These are phyloP conservation scores for Rosa rugosa DNA, from an alignment of 306 rosid species.

Conservation along the genomic window DNA sequence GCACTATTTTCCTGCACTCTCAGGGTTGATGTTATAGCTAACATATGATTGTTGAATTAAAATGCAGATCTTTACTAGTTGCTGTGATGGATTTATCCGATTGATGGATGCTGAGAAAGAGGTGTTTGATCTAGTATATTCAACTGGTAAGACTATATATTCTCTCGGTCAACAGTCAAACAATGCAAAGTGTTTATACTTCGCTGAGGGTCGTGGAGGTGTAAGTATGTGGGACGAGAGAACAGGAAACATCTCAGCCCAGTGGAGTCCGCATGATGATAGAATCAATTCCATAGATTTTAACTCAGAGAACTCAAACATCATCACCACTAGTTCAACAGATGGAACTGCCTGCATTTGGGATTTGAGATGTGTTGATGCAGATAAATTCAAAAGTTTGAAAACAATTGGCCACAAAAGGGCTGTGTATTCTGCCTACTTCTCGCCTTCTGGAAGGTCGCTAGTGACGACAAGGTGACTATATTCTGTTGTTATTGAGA, in stretches of 20 bases:
- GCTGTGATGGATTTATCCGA: constrained; percentile 70
- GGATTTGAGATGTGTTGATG: constrained; percentile 68
- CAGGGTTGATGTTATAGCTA: background rate
- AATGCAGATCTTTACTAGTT: constrained; percentile 69
- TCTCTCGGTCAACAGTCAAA: constrained; percentile 54
- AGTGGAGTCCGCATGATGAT: constrained; percentile 58
- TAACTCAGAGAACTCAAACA: constrained; percentile 44
- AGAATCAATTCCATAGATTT: constrained; percentile 79
- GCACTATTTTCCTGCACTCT: background rate
- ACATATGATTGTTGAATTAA: constrained; percentile 9
- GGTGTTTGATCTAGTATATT: constrained; percentile 65
- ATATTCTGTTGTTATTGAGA: background rate
- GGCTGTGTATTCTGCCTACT: constrained; percentile 80
- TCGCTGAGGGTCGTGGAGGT: constrained; percentile 67
- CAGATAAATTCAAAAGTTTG: constrained; percentile 43
- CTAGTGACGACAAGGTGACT: constrained; percentile 81
- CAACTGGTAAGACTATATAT: constrained; percentile 44
- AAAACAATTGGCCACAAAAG: constrained; percentile 52
- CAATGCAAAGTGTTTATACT: constrained; percentile 61
- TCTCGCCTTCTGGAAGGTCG: constrained; percentile 78
- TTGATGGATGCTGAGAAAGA: constrained; percentile 87
- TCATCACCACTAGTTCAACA: constrained; percentile 77
- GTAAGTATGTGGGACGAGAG: constrained; percentile 68
- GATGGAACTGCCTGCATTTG: constrained; percentile 87
- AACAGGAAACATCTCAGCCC: constrained; percentile 47